Conservation (phyloP, 805 yeast genomes). For the Wickerhamomyces alni region DNA sequence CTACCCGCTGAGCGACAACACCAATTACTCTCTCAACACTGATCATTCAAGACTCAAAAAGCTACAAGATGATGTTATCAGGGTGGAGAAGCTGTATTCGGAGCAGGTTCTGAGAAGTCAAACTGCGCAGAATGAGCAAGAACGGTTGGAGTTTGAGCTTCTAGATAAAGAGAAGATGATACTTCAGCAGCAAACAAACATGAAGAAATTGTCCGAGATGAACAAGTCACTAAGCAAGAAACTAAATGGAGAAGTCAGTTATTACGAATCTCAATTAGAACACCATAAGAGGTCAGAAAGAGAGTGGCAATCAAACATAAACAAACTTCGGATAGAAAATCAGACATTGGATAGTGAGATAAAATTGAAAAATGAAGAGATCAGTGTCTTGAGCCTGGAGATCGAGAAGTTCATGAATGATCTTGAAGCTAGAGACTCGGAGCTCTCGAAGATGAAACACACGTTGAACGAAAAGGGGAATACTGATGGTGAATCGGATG, state of each 20-base stretch:
- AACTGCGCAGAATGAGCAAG: constrained; percentile 28
- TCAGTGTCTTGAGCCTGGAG: constrained; percentile 13
- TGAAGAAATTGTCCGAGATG: constrained; percentile 7
- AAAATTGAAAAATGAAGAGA: constrained; percentile 10
- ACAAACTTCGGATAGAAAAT: neutral
- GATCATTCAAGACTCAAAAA: neutral
- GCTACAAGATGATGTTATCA: constrained; percentile 3
- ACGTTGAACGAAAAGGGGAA: neutral
- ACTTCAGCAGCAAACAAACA: constrained; percentile 5
- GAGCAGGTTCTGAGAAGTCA: constrained; percentile 22
- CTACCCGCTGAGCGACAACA: neutral
- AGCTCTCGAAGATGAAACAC: constrained; percentile 1
- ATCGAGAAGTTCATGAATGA: constrained; percentile 5
- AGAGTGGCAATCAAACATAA: constrained; percentile 3
- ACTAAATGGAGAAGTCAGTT: constrained; percentile 10
- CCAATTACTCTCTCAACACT: too few relatives aligned
- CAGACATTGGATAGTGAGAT: neutral
- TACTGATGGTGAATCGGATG: neutral
- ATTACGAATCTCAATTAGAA: constrained; percentile 11
- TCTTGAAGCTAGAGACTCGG: constrained; percentile 3
- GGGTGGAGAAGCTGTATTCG: constrained; percentile 16
- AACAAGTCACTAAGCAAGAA: constrained; percentile 11
- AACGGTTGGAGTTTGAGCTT: constrained; percentile 29
- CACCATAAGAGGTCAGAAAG: constrained; percentile 14
- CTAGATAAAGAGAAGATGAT: constrained; percentile 20